Evolutionary conservation across 495 filamentous ascomycete genomes (phyloP).

Genomic region (Neurospora sp.): DNA sequence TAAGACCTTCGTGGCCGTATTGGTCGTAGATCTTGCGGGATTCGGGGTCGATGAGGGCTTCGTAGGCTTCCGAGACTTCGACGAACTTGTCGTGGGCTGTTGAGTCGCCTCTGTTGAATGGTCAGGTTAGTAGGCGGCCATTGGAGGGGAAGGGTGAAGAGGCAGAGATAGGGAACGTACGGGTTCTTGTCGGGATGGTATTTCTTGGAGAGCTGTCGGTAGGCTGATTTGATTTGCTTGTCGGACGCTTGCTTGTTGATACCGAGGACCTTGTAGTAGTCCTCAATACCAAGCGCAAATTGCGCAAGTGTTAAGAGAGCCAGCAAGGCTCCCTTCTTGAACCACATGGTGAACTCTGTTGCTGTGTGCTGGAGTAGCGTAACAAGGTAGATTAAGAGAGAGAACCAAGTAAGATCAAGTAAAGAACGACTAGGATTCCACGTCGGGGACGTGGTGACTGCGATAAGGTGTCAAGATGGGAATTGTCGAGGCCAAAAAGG

Average conservation of each 20-base stretch:
- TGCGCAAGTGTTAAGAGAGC: conserved; percentile 37
- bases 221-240: conserved; percentile 91
- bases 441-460: background rate
- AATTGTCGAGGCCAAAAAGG: background rate
- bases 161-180: conserved; percentile 39
- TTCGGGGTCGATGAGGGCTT: conserved; percentile 73
- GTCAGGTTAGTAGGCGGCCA: background rate
- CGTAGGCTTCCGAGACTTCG: conserved; percentile 92
- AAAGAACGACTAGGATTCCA: conserved; percentile 5
- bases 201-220: conserved; percentile 86
- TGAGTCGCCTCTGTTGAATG: conserved; percentile 51
- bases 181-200: conserved; percentile 98
- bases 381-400: background rate
- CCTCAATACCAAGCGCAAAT: conserved; percentile 45
- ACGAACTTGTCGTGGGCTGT: conserved; percentile 86
- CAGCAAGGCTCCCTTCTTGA: conserved; percentile 29
- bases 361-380: background rate
- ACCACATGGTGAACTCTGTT: conserved; percentile 25
- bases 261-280: conserved; percentile 89
- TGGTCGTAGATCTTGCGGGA: conserved; percentile 90
- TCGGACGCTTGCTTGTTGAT: conserved; percentile 74
- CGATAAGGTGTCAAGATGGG: background rate
- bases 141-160: conserved; percentile 2
- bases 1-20: conserved; percentile 83
- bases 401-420: background rate